Conservation (phyloP, 441 rosid species). For the Melastoma candidum region DNA sequence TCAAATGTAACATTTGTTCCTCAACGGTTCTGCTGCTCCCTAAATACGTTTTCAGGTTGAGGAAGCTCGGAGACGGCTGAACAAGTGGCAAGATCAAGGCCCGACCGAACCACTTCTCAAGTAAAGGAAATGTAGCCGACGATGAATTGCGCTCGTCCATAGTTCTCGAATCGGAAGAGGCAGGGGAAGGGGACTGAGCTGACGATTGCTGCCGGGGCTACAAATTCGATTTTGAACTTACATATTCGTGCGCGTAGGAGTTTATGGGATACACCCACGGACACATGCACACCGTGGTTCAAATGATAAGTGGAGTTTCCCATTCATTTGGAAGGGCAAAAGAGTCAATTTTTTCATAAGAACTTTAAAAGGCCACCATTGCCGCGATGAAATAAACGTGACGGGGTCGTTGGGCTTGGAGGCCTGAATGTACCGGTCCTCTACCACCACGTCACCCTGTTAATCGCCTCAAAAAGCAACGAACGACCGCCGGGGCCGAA, state of each 20-base stretch:
- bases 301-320: too few species aligned
- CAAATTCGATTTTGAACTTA: too few species aligned
- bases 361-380: too few species aligned
- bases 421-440: neutral
- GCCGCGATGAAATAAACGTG: too few species aligned
- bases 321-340: too few species aligned
- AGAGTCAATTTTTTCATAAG: too few species aligned
- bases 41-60: slow-evolving; percentile 25
- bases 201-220: too few species aligned
- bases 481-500: slow-evolving; percentile 15
- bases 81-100: slow-evolving; percentile 21
- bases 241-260: too few species aligned
- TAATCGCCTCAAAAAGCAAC: slow-evolving; percentile 17
- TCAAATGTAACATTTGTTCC: neutral
- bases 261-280: too few species aligned
- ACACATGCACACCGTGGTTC: too few species aligned
- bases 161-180: neutral
- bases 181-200: too few species aligned
- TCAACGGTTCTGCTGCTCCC: neutral
- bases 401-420: too few species aligned
- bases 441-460: neutral
- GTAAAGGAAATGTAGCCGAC: neutral
- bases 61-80: slow-evolving; percentile 34
- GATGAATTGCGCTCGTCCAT: neutral
- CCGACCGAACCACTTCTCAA: neutral